These are phyloP conservation scores for Calamus simplicifolius DNA, from an alignment of 176 grass and related monocot species.

Conservation along the genomic window DNA sequence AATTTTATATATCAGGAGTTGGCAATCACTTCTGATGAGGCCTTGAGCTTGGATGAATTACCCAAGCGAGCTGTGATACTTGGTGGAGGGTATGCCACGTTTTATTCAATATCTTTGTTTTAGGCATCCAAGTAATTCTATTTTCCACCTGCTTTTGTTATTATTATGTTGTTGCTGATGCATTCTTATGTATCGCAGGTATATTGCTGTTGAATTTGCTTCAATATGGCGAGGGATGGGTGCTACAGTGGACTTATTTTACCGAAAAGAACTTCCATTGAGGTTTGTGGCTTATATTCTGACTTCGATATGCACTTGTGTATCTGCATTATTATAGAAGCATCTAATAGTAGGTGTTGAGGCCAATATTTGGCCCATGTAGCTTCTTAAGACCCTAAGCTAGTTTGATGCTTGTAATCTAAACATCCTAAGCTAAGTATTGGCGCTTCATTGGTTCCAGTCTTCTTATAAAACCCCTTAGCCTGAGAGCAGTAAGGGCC, in stretches of 20 bases:
- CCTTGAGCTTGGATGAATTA: slow-evolving; percentile 88
- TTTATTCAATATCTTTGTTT: too few species aligned
- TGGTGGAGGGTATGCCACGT: slow-evolving; percentile 59
- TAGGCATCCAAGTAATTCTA: too few species aligned
- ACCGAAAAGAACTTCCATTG: slow-evolving; percentile 79
- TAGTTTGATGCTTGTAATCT: too few species aligned
- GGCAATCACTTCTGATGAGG: slow-evolving; percentile 94
- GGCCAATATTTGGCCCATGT: too few species aligned
- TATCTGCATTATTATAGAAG: not conserved
- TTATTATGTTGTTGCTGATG: not conserved
- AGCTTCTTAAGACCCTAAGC: too few species aligned
- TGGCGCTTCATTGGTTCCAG: too few species aligned
- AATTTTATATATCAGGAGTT: slow-evolving; percentile 52
- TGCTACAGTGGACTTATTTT: slow-evolving; percentile 80
- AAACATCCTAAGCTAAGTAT: too few species aligned
- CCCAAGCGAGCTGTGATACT: slow-evolving; percentile 83
- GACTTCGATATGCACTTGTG: not conserved
- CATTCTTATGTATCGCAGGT: slow-evolving; percentile 32
- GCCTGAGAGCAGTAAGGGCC: too few species aligned
- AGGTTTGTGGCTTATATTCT: slow-evolving; percentile 30
- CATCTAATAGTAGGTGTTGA: too few species aligned
- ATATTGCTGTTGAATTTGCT: slow-evolving; percentile 98
- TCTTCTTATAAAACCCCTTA: too few species aligned
- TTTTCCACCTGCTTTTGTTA: not conserved
- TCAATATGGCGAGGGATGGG: slow-evolving; percentile 96